These are phyloP conservation scores for Cajanus cajan DNA, from an alignment of 306 rosid species.

Conservation along the genomic window DNA sequence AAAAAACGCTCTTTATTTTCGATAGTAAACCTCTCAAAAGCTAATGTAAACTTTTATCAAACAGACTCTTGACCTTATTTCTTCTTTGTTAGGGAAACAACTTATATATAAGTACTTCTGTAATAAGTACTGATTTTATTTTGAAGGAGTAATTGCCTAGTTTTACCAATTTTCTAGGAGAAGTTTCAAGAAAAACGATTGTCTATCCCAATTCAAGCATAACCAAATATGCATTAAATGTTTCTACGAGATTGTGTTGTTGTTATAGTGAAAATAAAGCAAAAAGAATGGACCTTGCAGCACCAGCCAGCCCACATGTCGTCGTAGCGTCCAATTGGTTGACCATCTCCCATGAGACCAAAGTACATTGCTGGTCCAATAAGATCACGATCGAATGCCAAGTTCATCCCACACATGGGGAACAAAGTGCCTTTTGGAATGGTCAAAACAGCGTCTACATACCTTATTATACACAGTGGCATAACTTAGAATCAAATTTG, in stretches of 20 bases:
- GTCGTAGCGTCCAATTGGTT: conserved; percentile 85
- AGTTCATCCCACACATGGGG: conserved; percentile 94
- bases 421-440: conserved; percentile 53
- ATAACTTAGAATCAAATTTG: conserved; percentile 16
- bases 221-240: not conserved
- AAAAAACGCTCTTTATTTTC: too few species aligned
- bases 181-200: not conserved
- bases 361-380: conserved; percentile 97
- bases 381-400: conserved; percentile 86
- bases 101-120: not conserved
- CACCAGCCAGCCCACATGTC: conserved; percentile 99
- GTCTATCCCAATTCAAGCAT: not conserved
- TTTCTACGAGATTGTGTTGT: not conserved
- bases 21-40: too few species aligned
- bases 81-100: not conserved
- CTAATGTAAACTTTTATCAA: too few species aligned
- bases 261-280: not conserved
- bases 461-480: conserved; percentile 34
- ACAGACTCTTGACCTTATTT: too few species aligned
- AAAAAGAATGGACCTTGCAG: conserved; percentile 47
- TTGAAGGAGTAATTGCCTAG: not conserved
- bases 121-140: not conserved
- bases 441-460: conserved; percentile 47
- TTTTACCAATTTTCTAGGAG: not conserved
- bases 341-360: conserved; percentile 96